Evolutionary conservation across 2,329 filamentous ascomycete species (phyloP), one percentile per base, ranked within the genome.

Genomic region (Ophiosphaerella korrae): DNA sequence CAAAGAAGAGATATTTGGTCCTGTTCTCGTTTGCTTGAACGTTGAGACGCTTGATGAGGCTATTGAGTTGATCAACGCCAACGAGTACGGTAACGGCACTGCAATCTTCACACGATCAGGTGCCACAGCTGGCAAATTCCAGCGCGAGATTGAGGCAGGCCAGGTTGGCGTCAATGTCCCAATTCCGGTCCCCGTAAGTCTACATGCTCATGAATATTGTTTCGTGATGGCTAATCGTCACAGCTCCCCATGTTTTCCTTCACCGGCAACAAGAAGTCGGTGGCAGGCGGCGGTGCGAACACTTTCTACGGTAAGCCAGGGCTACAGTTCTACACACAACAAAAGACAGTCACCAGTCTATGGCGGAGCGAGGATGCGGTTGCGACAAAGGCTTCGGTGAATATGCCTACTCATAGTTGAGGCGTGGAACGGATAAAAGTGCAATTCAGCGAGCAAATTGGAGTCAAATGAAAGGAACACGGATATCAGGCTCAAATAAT

Each of bases 291-390:
- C 45, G 93, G 94, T 54, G 89, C 90, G 33, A 96, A 85, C 78
- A 96, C 92, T 13, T 97, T 99, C 74, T 99, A 99, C 77, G 94
- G 94, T 61, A 89, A 90, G 76, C 90, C 92, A 0, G 94, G 93
- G 21, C 77, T 99, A 72, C 87, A 89, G 71, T 99, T 99, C 73
- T 97, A 96, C 77, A 99, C 94, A 3, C 94, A 97, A 78, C 84
- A 89, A 71, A 97, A 99, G 89, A 99, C 94, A 2, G 94, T 99
- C 42, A 99, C 94, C 45, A 88, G 90, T 61, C 78, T 95, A 72
- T 99, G 94, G 94, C 85, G 86, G 68, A 86, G 84, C 54, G 86
- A 92, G 68, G 92, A 97, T 77, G 92, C 91, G 1, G 83, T 94
- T 42, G 87, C 86, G 48, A 89, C 87, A 61, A 93, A 92, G 83